Evolutionary conservation across 1,284 basidiomycete genomes (phyloP).

Genomic region (Rhodotorula glutinis): DNA sequence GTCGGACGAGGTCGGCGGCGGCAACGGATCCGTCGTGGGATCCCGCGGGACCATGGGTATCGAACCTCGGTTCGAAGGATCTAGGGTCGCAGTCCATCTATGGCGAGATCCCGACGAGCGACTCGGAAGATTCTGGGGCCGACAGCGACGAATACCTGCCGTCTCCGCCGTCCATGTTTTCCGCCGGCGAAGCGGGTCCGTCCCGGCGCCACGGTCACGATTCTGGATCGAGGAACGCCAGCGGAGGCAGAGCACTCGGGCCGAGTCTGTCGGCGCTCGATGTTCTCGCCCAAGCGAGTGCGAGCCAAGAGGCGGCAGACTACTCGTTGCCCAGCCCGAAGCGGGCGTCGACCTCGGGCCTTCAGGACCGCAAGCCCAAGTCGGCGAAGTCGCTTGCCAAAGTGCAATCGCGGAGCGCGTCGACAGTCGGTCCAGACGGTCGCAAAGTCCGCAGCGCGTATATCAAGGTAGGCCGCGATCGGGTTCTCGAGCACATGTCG

Average conservation of each 20-base stretch:
- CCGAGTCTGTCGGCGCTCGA: conserved; percentile 33
- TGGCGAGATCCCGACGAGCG: too few species aligned
- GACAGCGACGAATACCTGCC: conserved; percentile 10
- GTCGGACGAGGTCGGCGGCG: not conserved
- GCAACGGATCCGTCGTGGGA: not conserved
- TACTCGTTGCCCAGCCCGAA: not conserved
- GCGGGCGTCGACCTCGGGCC: not conserved
- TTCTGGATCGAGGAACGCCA: not conserved
- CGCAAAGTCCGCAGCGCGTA: conserved; percentile 34
- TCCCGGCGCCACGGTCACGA: not conserved
- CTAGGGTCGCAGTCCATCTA: too few species aligned
- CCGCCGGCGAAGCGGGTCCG: not conserved
- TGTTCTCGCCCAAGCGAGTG: conserved; percentile 36
- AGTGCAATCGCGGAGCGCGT: not conserved
- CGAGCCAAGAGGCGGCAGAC: conserved; percentile 2
- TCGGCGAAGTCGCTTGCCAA: not conserved
- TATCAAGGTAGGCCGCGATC: conserved; percentile 25
- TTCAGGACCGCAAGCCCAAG: too few species aligned
- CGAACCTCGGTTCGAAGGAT: too few species aligned
- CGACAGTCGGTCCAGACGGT: not conserved
- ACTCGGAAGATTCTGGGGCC: not conserved
- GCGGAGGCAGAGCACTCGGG: not conserved
- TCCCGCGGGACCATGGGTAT: not conserved
- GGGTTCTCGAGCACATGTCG: too few species aligned
- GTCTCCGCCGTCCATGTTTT: conserved; percentile 2